Base-by-base conservation (phyloP, 1,139 yeast genomes). In the Geotrichum phurueaensis region DNA sequence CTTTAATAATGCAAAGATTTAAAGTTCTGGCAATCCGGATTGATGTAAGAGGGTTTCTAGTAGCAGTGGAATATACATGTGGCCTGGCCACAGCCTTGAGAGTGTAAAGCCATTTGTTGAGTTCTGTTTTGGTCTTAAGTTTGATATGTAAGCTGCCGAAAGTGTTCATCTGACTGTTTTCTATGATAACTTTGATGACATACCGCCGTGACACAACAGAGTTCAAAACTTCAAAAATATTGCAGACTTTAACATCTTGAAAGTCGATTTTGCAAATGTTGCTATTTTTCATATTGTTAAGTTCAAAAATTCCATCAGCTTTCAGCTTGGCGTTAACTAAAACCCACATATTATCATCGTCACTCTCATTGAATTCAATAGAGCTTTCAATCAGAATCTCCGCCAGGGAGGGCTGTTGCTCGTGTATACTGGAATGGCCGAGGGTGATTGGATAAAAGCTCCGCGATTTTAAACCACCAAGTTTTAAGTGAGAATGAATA, bases 91-190 rank as follows among this genome's bases (percentile, higher is more conserved):
- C 85, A 25, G 89, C 82, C 62, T 81, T 82, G 61, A 90, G 74
- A 0, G 92, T 86, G 7, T 89, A 88, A 66, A 84, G 80, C 96
- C 97, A 90, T 71, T 88, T 95, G 12, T 39, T 50, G 45, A 52
- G 12, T 23, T 49, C 49, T n/a, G 7, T 18, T 15, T 39, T 31
- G 49, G 39, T 47, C 4, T n/a, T 49, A 25, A 61, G 51, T 45
- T 58, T 54, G 7, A 60, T n/a, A 27, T 55, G 20, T 20, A 60
- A 23, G 6, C n/a, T 9, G 2, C 10, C 13, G 13, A n/a, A 7
- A 25, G 23, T 5, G 31, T 22, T 3, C 22, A n/a, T 13, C 4
- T 10, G 4, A 12, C 15, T 23, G 50, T 43, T 22, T 47, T 25
- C 27, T 20, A 12, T 13, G 10, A 6, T 29, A 25, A 49, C 15